Base-by-base conservation (phyloP, 1,139 yeast genomes). In the Pichia sp. region DNA sequence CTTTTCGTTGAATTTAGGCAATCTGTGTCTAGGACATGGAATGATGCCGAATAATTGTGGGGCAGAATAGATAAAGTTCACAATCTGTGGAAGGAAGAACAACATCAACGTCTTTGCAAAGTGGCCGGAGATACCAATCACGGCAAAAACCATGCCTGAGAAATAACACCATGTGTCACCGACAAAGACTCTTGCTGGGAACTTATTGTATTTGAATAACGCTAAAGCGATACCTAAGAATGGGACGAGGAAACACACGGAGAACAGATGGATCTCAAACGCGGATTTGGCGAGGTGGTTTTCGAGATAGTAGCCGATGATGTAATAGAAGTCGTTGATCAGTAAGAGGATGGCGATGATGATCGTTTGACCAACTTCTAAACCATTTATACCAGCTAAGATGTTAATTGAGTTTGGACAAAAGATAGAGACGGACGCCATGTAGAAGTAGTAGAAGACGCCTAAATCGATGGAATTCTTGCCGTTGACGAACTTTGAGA, bases 91-190 rank as follows among this genome's bases (percentile, higher is more conserved):
- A 33, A 88, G 70, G 63, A 93, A 85, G 63, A 93, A 85, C 34
- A 91, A 68, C 65, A 93, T 71, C 57, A 93, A 72, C 0, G 99
- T 93, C 67, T 93, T 93, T 41, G 97, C 88, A 65, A 91, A 94
- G 69, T 93, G 99, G 2, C 98, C 98, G 51, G 89, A 76, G 38
- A 93, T 94, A 3, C 98, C 98, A 24, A 89, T 96, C 34, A 91
- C 94, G 0, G 98, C 99, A 67, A 93, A 91, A 1, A 93, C 96
- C 99, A 93, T 93, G 4, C 99, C 99, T 30, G 96, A 89, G 66
- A 93, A 90, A 67, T 94, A 93, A 67, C 99, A 93, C 70, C 86
- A 94, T 0, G 99, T 93, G 63, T 93, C 99, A 21, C 99, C 99
- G 4, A 94, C 99, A 70, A 93, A 93, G 1, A 89, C 98, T 49